Percentiles rank a stretch among this genome's conserved stretches.
Evolutionary conservation across 768 basidiomycete species (phyloP).

Genomic region (Agaricus bisporus): DNA sequence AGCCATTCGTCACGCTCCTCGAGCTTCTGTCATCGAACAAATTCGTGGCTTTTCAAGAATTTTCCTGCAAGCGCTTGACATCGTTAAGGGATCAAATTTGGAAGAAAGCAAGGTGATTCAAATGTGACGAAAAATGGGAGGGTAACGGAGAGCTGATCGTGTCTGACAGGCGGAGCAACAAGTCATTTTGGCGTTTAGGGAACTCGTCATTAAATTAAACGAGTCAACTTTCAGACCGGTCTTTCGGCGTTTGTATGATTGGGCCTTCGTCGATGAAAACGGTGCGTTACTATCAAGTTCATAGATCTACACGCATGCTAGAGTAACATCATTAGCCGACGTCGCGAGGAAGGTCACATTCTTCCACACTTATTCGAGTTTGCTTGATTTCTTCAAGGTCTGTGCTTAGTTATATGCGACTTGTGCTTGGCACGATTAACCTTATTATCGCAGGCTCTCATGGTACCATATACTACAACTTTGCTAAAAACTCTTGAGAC

Average conservation of each 20-base stretch:
- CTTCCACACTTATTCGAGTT: conserved; percentile 61
- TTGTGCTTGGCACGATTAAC: neutral
- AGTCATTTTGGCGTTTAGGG: conserved; percentile 71
- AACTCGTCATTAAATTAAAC: conserved; percentile 88
- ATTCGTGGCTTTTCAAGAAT: conserved; percentile 66
- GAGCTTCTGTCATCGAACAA: conserved; percentile 58
- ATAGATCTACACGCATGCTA: neutral
- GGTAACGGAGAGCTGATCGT: neutral
- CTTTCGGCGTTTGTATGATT: conserved; percentile 89
- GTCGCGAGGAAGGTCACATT: conserved; percentile 61
- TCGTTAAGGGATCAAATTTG: conserved; percentile 25
- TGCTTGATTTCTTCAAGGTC: conserved; percentile 89
- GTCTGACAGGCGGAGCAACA: conserved; percentile 41
- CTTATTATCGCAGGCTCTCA: conserved; percentile 49
- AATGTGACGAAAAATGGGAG: neutral
- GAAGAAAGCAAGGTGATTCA: conserved; percentile 20
- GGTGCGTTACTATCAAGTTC: conserved; percentile 27
- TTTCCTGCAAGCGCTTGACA: conserved; percentile 74
- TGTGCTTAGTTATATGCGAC: conserved; percentile 10
- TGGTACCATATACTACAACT: conserved; percentile 88
- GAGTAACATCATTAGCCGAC: conserved; percentile 18
- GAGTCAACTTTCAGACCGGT: conserved; percentile 88
- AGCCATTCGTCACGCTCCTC: conserved; percentile 56
- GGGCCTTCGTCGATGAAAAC: conserved; percentile 70
- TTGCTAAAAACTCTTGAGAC: conserved; percentile 63